phyloP scores from a whole-genome alignment of 495 filamentous ascomycete species.

The Penicillium dipodomyicola region DNA sequence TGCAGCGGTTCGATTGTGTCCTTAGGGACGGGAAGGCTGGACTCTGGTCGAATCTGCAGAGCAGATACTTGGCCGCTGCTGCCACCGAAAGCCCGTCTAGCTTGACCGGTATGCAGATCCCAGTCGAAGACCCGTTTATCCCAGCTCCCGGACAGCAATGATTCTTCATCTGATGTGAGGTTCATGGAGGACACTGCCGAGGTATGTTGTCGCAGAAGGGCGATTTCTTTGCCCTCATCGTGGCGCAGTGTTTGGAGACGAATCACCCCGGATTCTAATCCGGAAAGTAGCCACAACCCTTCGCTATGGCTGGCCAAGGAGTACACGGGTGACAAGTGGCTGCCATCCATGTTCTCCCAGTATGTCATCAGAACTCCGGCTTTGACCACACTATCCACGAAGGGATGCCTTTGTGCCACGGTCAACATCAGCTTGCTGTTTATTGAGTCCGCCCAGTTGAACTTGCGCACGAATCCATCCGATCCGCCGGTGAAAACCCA shows the following conservation, averaged over 20 bases:
- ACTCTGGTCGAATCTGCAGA: conserved; percentile 80
- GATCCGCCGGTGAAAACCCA: conserved; percentile 93
- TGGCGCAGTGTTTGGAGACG: conserved; percentile 93
- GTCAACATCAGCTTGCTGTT: conserved; percentile 94
- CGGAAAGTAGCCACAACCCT: conserved; percentile 86
- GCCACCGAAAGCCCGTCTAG: conserved; percentile 69
- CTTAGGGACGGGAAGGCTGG: conserved; percentile 68
- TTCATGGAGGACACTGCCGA: conserved; percentile 88
- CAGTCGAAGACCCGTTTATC: conserved; percentile 92
- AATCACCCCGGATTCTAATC: conserved; percentile 86
- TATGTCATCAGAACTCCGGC: conserved; percentile 90
- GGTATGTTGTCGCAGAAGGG: conserved; percentile 76
- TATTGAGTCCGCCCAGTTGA: conserved; percentile 90
- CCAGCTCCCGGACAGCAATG: conserved; percentile 91
- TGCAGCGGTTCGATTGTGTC: conserved; percentile 59
- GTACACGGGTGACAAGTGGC: conserved; percentile 77
- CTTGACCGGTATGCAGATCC: conserved; percentile 87
- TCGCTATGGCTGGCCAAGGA: conserved; percentile 87
- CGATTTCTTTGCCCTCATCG: conserved; percentile 87
- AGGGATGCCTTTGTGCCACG: conserved; percentile 93
- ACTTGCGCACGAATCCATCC: conserved; percentile 93
- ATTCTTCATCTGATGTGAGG: conserved; percentile 80
- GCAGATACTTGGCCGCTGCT: conserved; percentile 82
- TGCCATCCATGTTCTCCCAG: conserved; percentile 81
- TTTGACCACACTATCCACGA: conserved; percentile 95